Conservation (phyloP, 208 protist genomes). For the Strigomonas galati region DNA sequence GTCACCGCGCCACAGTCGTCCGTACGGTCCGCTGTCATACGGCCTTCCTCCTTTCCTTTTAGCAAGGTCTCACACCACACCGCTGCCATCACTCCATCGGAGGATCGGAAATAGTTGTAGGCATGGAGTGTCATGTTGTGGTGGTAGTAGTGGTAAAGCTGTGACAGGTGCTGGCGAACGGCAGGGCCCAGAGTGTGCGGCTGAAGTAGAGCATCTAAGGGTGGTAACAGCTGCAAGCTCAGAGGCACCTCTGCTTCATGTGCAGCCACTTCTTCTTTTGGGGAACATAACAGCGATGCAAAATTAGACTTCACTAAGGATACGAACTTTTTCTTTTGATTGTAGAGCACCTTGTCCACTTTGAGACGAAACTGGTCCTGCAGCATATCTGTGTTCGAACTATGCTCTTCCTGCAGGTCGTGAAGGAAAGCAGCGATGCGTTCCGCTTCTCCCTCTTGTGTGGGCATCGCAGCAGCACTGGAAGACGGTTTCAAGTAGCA, state of each 20-base stretch:
- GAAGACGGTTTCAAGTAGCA: conserved; percentile 32
- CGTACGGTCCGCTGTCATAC: neutral
- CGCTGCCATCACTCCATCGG: conserved; percentile 45
- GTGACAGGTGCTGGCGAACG: conserved; percentile 1
- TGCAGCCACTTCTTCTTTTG: no score
- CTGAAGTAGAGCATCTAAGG: conserved; percentile 17
- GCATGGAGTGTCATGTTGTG: conserved; percentile 72
- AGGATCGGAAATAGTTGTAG: conserved; percentile 68
- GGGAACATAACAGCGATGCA: conserved; percentile 17
- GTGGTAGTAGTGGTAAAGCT: conserved; percentile 35
- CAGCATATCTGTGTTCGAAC: neutral
- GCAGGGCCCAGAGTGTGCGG: conserved; percentile 10
- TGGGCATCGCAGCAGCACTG: neutral
- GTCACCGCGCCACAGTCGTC: conserved; percentile 13
- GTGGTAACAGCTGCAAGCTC: conserved; percentile 15
- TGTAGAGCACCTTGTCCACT: conserved; percentile 10
- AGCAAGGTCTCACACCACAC: conserved; percentile 38
- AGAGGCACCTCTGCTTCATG: neutral
- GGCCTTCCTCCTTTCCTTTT: neutral
- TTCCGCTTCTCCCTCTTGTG: neutral
- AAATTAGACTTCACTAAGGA: neutral
- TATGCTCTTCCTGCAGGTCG: neutral
- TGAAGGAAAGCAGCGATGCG: neutral
- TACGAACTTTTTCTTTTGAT: conserved; percentile 11
- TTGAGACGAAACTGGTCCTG: neutral